Evolutionary conservation across 2,329 filamentous ascomycete species (phyloP).

Genomic region (Alternaria sp.): DNA sequence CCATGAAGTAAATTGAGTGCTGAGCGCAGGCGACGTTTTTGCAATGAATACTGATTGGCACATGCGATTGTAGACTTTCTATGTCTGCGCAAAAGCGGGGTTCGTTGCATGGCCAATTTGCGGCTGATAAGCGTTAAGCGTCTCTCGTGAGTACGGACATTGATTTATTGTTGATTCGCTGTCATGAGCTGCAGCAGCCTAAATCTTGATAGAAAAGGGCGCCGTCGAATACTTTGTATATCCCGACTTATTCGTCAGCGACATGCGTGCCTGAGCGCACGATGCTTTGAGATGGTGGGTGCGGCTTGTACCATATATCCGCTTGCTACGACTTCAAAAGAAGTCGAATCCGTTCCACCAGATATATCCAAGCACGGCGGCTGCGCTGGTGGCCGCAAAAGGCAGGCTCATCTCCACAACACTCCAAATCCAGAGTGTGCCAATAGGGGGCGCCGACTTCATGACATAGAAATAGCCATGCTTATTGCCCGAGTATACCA

Average conservation of each 20-base stretch:
- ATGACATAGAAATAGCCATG: constrained; percentile 86
- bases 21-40: background rate
- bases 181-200: background rate
- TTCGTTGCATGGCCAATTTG: background rate
- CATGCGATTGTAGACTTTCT: too few relatives aligned
- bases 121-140: background rate
- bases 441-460: constrained; percentile 89
- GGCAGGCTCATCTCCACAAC: constrained; percentile 83
- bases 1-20: background rate
- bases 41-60: background rate
- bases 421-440: constrained; percentile 92
- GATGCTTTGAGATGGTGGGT: background rate
- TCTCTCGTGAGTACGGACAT: background rate
- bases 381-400: constrained; percentile 67
- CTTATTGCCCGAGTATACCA: constrained; percentile 82
- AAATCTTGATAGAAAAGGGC: background rate
- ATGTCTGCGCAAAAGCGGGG: background rate
- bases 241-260: background rate
- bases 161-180: background rate
- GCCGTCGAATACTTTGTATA: background rate
- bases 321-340: constrained; percentile 36
- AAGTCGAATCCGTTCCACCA: constrained; percentile 65
- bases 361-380: constrained; percentile 61
- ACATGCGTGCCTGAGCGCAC: background rate
- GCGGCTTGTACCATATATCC: background rate